Percentiles rank a stretch among this genome's conserved stretches.
Evolutionary conservation across 805 yeast genomes (phyloP).

Genomic region (Citeromyces matritensis): DNA sequence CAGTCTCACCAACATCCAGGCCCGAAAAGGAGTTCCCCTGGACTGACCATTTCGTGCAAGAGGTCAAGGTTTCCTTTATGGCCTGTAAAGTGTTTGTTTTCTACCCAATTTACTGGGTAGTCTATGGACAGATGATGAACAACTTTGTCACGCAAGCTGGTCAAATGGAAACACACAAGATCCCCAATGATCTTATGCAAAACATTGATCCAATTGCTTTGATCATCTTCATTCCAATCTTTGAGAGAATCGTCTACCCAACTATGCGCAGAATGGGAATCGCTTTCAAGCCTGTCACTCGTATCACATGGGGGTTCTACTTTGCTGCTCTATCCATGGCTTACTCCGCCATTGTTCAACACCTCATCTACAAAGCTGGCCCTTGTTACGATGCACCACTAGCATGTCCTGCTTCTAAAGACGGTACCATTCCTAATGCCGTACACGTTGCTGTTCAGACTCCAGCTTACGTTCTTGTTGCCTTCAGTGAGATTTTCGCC

Average conservation of each 20-base stretch:
- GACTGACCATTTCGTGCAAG: conserved; percentile 30
- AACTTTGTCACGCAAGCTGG: conserved; percentile 36
- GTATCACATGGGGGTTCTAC: conserved; percentile 30
- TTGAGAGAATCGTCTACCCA: conserved; percentile 33
- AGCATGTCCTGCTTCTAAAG: no score
- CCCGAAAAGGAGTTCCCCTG: no score
- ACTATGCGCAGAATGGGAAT: conserved; percentile 22
- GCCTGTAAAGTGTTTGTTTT: conserved; percentile 30
- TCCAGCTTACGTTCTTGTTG: neutral
- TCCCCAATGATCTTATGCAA: conserved; percentile 40
- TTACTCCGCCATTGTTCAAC: conserved; percentile 35
- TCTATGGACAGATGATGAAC: conserved; percentile 28
- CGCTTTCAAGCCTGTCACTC: conserved; percentile 25
- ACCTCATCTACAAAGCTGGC: conserved; percentile 26
- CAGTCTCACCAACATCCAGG: no score
- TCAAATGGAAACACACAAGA: conserved; percentile 33
- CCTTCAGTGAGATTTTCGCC: neutral
- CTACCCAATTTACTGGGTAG: conserved; percentile 19
- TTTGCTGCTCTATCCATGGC: conserved; percentile 29
- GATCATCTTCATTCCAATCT: conserved; percentile 32
- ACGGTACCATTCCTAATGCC: neutral
- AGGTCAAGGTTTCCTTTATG: conserved; percentile 23
- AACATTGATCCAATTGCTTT: conserved; percentile 41
- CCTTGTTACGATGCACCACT: conserved; percentile 45
- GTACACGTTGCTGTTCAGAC: neutral